Conservation (phyloP, 495 filamentous ascomycete species). For the Copromyces sp. region DNA sequence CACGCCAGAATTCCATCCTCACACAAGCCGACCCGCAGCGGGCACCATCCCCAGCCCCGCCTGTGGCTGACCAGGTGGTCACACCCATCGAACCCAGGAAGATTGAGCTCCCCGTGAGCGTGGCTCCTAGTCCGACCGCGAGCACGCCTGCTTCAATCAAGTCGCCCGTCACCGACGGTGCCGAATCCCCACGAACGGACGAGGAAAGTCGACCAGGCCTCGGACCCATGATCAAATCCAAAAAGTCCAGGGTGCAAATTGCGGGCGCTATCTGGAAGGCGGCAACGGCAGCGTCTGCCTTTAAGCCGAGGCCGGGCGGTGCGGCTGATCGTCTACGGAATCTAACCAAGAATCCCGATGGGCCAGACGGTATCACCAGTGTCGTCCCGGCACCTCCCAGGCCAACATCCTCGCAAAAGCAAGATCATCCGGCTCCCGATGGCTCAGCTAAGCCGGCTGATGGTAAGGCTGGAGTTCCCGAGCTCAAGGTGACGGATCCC, state of each 20-base stretch:
- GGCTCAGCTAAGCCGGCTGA: slow-evolving; percentile 23
- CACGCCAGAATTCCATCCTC: slow-evolving; percentile 27
- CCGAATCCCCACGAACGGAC: slow-evolving; percentile 22
- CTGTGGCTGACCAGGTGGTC: slow-evolving; percentile 7
- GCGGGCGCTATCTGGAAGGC: slow-evolving; percentile 75
- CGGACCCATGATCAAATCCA: slow-evolving; percentile 76
- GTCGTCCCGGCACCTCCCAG: slow-evolving; percentile 69
- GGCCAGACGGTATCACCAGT: slow-evolving; percentile 76
- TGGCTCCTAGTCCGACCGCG: slow-evolving; percentile 13
- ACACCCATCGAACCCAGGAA: slow-evolving; percentile 14
- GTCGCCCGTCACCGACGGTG: slow-evolving; percentile 12
- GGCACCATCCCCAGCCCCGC: not conserved
- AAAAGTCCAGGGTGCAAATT: slow-evolving; percentile 59
- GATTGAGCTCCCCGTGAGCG: slow-evolving; percentile 1
- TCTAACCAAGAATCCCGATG: slow-evolving; percentile 45
- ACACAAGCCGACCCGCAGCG: slow-evolving; percentile 8
- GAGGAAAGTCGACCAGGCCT: slow-evolving; percentile 65
- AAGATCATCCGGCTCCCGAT: slow-evolving; percentile 9
- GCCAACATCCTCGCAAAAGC: slow-evolving; percentile 23
- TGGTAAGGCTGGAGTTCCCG: slow-evolving; percentile 30
- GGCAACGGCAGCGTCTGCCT: slow-evolving; percentile 65
- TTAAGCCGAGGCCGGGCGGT: slow-evolving; percentile 76
- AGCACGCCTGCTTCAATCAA: slow-evolving; percentile 14
- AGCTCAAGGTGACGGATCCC: slow-evolving; percentile 39
- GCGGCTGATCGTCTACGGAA: slow-evolving; percentile 60